Percentiles rank a stretch among this genome's conserved stretches.
Evolutionary conservation across 1,284 basidiomycete species (phyloP).

Genomic region (Malassezia pachydermatis): DNA sequence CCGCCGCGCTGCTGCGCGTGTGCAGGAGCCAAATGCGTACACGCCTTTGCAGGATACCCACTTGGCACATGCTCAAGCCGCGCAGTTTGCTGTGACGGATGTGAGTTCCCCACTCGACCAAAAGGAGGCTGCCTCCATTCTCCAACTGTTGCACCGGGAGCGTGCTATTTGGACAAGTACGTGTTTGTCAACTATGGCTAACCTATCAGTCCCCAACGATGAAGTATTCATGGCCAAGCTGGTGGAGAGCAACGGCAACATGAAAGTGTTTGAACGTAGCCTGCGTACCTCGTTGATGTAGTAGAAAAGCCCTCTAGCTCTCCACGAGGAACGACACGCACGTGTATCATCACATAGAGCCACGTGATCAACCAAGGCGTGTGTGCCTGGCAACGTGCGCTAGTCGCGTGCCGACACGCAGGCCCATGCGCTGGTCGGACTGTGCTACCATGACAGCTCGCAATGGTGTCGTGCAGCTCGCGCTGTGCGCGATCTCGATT

Average conservation of each 20-base stretch:
- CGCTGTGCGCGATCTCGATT: slow-evolving; percentile 37
- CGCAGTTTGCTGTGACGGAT: slow-evolving; percentile 10
- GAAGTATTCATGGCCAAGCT: slow-evolving; percentile 38
- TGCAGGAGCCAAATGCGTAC: slow-evolving; percentile 30
- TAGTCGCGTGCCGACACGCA: slow-evolving; percentile 6
- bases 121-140: slow-evolving; percentile 26
- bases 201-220: slow-evolving; percentile 26
- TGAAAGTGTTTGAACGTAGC: slow-evolving; percentile 29
- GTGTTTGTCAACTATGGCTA: not conserved
- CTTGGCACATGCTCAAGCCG: slow-evolving; percentile 21
- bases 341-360: not conserved
- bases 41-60: slow-evolving; percentile 25
- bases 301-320: no score
- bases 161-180: slow-evolving; percentile 21
- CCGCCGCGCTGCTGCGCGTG: slow-evolving; percentile 12
- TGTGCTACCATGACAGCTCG: slow-evolving; percentile 5
- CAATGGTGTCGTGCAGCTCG: slow-evolving; percentile 24
- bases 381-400: no score
- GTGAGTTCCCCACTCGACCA: slow-evolving; percentile 21
- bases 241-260: slow-evolving; percentile 36
- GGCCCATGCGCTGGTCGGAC: not conserved
- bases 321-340: no score
- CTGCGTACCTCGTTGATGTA: no score
- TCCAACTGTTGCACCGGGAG: slow-evolving; percentile 27
- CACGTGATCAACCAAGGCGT: not conserved